Conservation (phyloP, 2,329 filamentous ascomycete genomes). For the Teratosphaeria viscida region DNA sequence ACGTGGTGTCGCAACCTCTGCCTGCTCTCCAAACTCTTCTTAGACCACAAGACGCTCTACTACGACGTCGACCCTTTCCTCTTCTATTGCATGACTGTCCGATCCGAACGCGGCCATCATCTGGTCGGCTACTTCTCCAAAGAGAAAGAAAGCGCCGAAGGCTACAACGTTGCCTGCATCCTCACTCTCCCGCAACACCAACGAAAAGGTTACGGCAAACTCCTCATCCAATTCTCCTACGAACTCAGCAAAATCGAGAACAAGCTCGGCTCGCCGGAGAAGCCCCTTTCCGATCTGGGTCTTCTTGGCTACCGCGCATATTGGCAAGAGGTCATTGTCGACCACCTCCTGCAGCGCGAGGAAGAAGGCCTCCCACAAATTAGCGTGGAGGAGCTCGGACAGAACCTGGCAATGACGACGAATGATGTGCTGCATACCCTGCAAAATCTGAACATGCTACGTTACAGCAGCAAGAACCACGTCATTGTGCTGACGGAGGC, state of each 20-base stretch:
- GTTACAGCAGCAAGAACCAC: slow-evolving; percentile 93
- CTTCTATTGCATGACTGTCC: slow-evolving; percentile 94
- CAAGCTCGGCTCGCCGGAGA: slow-evolving; percentile 92
- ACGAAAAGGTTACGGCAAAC: slow-evolving; percentile 80
- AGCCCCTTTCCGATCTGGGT: slow-evolving; percentile 87
- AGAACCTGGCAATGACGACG: slow-evolving; percentile 83
- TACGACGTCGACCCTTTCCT: slow-evolving; percentile 99
- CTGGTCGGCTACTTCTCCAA: slow-evolving; percentile 99
- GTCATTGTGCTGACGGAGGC: slow-evolving; percentile 87
- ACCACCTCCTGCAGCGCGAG: slow-evolving; percentile 65
- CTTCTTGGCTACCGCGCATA: slow-evolving; percentile 91
- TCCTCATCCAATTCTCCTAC: slow-evolving; percentile 96
- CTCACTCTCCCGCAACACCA: slow-evolving; percentile 93
- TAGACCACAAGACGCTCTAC: slow-evolving; percentile 96
- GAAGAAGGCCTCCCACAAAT: slow-evolving; percentile 55
- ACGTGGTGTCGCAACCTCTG: slow-evolving; percentile 97
- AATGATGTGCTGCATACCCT: slow-evolving; percentile 92
- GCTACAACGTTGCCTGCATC: slow-evolving; percentile 97
- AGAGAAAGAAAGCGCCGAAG: slow-evolving; percentile 93
- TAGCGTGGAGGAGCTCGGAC: slow-evolving; percentile 77
- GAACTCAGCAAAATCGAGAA: slow-evolving; percentile 91
- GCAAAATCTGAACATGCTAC: slow-evolving; percentile 86
- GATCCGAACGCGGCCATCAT: slow-evolving; percentile 82
- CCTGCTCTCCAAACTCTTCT: slow-evolving; percentile 86
- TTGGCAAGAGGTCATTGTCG: slow-evolving; percentile 91